Evolutionary conservation across 257 asterid species (phyloP), one percentile per base, ranked within the genome.

Genomic region (Pogostemon cablin): DNA sequence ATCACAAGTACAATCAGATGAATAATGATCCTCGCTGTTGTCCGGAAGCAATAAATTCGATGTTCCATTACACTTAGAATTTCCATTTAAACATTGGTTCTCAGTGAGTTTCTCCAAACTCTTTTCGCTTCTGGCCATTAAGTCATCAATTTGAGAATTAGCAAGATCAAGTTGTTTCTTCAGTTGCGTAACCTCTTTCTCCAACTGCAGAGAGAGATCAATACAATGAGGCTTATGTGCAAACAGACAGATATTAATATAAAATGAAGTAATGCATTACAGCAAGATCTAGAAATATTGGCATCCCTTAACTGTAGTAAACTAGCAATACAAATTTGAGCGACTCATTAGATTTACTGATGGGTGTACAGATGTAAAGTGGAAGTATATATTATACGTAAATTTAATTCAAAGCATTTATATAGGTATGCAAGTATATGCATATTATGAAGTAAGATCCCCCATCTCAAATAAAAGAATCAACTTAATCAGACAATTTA

Each of bases 111-210:
- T 66, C 43, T 65, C 69, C 15, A 81, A 78, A 56, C 67, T 35
- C 71, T 80, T 82, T 71, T 72, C 72, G 57, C 78, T 77, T 73
- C 81, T 86, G 50, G 75, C 81, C 55, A 77, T 75, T 64, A 95
- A 80, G 78, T 81, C 90, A 69, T 86, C 80, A 64, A 89, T 79
- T 72, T 85, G 89, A 70, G 90, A 89, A 78, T 86, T 87, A 58
- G 96, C 92, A 68, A 84, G 80, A 66, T 85, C 83, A 42, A 71
- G 83, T 75, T 89, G 91, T 87, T 80, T 87, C 78, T 78, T 83
- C 55, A 91, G 88, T 75, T 89, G 96, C 80, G 74, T 85, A 75
- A 85, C 89, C 83, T 95, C 98, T 78, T 86, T 91, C 85, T 87
- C 96, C 85, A 95, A 74, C 99, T 95, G 90, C 80, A 86, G 76